These are phyloP conservation scores for Lichtheimia hyalospora DNA, from an alignment of 371 early-diverging fungal species.

Conservation along the genomic window DNA sequence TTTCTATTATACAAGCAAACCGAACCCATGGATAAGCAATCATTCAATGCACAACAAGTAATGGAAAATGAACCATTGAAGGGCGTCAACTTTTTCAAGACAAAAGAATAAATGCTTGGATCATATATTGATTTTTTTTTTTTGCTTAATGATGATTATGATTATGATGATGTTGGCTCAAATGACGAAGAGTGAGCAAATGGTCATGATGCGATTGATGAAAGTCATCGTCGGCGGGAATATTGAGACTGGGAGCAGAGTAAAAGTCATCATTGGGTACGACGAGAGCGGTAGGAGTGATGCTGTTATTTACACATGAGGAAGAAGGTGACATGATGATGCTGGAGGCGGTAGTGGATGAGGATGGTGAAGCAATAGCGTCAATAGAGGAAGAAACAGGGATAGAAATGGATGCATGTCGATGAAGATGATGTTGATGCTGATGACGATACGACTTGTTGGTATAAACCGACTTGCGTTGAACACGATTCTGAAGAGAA, in stretches of 20 bases:
- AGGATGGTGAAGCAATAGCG: background rate
- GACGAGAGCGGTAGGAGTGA: slow-evolving; percentile 14
- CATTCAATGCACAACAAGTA: slow-evolving; percentile 1
- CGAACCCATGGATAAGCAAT: background rate
- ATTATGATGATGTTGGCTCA: background rate
- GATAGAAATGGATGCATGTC: slow-evolving; percentile 9
- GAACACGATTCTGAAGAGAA: slow-evolving; percentile 45
- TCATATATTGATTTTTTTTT: background rate
- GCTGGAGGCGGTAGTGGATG: slow-evolving; percentile 4
- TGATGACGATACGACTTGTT: background rate
- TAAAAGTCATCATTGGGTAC: slow-evolving; percentile 16
- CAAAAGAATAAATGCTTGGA: background rate
- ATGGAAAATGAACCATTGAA: background rate
- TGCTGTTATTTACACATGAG: slow-evolving; percentile 1
- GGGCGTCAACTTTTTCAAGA: background rate
- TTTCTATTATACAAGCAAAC: slow-evolving; percentile 1
- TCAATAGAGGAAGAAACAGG: background rate
- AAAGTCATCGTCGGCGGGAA: slow-evolving; percentile 25
- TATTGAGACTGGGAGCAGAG: slow-evolving; percentile 17
- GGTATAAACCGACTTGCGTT: background rate
- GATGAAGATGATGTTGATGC: slow-evolving; percentile 6
- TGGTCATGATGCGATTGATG: slow-evolving; percentile 9
- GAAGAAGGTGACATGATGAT: background rate
- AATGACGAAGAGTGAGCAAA: background rate
- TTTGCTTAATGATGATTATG: background rate